phyloP scores from a whole-genome alignment of 2,329 filamentous ascomycete species.

The Cladobotryum mycophilum region DNA sequence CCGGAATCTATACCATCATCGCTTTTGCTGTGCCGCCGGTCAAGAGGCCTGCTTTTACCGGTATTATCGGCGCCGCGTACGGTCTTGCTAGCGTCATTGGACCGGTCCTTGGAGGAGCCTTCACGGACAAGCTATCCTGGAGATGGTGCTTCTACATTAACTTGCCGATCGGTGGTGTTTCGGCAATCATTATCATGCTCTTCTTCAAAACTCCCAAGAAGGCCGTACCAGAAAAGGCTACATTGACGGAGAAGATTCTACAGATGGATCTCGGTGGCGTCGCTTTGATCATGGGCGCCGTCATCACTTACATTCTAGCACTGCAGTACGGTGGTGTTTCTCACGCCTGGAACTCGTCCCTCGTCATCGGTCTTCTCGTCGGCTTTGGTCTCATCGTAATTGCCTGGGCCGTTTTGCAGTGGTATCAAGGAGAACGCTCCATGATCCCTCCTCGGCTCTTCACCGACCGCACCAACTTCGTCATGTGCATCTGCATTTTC shows the following conservation, averaged over 20 bases:
- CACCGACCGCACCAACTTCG: slow-evolving; percentile 31
- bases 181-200: slow-evolving; percentile 29
- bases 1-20: slow-evolving; percentile 45
- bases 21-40: slow-evolving; percentile 34
- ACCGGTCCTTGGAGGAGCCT: slow-evolving; percentile 31
- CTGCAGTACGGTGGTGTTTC: slow-evolving; percentile 42
- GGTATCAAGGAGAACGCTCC: slow-evolving; percentile 38
- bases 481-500: slow-evolving; percentile 35
- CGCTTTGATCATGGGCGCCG: slow-evolving; percentile 37
- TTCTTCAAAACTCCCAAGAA: slow-evolving; percentile 37
- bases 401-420: slow-evolving; percentile 32
- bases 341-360: slow-evolving; percentile 35
- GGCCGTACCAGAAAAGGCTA: slow-evolving; percentile 30
- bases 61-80: slow-evolving; percentile 31
- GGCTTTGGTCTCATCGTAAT: slow-evolving; percentile 29
- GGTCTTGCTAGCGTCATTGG: slow-evolving; percentile 32
- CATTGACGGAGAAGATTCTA: slow-evolving; percentile 37
- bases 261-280: slow-evolving; percentile 44
- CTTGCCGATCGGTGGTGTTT: slow-evolving; percentile 31
- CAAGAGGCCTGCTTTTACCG: slow-evolving; percentile 31
- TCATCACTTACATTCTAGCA: slow-evolving; percentile 39
- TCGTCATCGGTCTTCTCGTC: slow-evolving; percentile 38
- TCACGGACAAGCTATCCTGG: slow-evolving; percentile 32
- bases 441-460: slow-evolving; percentile 36
- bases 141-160: slow-evolving; percentile 37